Evolutionary conservation across 225 moss, liverwort and hornwort genomes (phyloP).

Genomic region (Bryoerythrophyllum caledonicum): DNA sequence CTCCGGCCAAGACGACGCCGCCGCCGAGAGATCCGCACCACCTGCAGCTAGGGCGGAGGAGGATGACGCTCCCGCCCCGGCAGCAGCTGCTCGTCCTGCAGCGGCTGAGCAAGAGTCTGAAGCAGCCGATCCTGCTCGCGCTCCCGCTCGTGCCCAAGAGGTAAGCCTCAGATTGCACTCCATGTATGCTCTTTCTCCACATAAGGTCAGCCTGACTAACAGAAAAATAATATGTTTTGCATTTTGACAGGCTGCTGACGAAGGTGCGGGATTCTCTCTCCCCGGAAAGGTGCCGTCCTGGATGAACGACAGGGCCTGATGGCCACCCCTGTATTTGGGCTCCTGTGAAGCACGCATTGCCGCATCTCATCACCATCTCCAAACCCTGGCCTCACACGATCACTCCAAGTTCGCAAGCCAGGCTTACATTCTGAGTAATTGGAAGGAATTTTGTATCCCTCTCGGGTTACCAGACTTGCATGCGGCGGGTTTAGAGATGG

Average conservation of each 20-base stretch:
- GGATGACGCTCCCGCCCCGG: not conserved
- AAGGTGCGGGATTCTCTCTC: not conserved
- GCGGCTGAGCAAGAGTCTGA: not conserved
- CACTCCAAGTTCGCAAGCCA: not conserved
- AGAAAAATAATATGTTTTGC: not conserved
- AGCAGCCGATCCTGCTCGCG: not conserved
- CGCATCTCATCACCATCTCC: not conserved
- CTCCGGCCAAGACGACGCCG: constrained; percentile 5
- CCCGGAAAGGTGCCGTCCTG: not conserved
- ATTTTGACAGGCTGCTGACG: constrained; percentile 13
- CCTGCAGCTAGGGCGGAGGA: not conserved
- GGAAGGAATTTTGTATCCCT: not conserved
- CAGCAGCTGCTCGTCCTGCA: not conserved
- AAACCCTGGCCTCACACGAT: not conserved
- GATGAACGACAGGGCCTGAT: not conserved
- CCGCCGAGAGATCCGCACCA: not conserved
- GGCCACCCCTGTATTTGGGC: not conserved
- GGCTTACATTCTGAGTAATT: not conserved
- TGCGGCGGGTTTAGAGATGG: not conserved
- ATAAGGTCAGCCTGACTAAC: not conserved
- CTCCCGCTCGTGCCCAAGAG: not conserved
- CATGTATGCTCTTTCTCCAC: not conserved
- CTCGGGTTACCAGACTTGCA: not conserved
- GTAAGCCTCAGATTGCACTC: constrained; percentile 8
- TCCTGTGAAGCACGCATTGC: constrained; percentile 2